phyloP scores from a whole-genome alignment of 352 stramenopile genomes.

The Pythium phragmitis region DNA sequence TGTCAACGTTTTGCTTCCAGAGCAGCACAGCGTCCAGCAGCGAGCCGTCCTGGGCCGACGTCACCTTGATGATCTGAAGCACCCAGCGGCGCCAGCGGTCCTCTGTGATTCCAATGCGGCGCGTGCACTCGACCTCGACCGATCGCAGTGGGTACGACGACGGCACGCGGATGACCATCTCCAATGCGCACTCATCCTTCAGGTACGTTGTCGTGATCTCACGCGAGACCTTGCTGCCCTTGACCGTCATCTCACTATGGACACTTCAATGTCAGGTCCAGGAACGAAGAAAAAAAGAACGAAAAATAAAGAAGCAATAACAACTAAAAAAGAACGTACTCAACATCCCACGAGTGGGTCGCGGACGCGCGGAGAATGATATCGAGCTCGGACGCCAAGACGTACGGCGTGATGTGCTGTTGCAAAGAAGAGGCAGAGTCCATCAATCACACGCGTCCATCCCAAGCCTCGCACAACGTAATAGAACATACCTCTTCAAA shows the following conservation, averaged over 20 bases:
- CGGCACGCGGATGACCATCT: constrained; percentile 90
- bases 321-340: constrained; percentile 33
- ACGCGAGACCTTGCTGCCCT: constrained; percentile 81
- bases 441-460: neutral
- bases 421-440: constrained; percentile 3
- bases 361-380: constrained; percentile 68
- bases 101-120: constrained; percentile 89
- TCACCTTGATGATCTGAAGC: constrained; percentile 91
- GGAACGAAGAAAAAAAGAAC: constrained; percentile 1
- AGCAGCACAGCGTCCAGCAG: constrained; percentile 90
- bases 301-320: constrained; percentile 5
- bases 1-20: constrained; percentile 92
- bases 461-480: neutral
- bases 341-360: constrained; percentile 56
- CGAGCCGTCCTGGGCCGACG: constrained; percentile 86
- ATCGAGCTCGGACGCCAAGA: constrained; percentile 73
- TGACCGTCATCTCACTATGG: constrained; percentile 78
- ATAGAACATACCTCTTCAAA: constrained; percentile 67
- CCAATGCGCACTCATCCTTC: constrained; percentile 91
- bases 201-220: constrained; percentile 91
- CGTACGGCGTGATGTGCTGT: constrained; percentile 73
- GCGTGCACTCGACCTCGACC: constrained; percentile 91
- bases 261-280: too few species aligned
- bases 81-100: constrained; percentile 92
- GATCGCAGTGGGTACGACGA: constrained; percentile 87